phyloP scores from a whole-genome alignment of 2,329 filamentous ascomycete genomes.

The Aspergillus nomiae region DNA sequence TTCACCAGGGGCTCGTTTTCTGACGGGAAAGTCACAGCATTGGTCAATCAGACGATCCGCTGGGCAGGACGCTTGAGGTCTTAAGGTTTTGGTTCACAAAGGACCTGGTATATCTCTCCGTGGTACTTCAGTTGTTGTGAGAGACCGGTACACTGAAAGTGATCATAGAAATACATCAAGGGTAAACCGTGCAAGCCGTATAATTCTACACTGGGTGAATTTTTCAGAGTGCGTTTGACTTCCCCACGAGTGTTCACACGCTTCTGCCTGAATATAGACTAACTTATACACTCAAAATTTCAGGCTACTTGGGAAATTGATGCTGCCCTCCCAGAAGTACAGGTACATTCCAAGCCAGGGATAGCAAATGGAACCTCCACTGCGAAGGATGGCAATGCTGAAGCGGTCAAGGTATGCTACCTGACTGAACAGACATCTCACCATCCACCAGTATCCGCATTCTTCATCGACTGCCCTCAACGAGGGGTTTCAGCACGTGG shows the following conservation, averaged over 20 bases:
- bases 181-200: slow-evolving; percentile 99
- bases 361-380: slow-evolving; percentile 38
- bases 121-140: neutral
- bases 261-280: neutral
- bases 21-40: slow-evolving; percentile 55
- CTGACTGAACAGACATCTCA: slow-evolving; percentile 98
- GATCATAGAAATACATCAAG: slow-evolving; percentile 86
- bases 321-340: slow-evolving; percentile 70
- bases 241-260: neutral
- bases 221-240: slow-evolving; percentile 74
- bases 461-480: slow-evolving; percentile 88
- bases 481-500: slow-evolving; percentile 85
- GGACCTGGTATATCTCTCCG: slow-evolving; percentile 64
- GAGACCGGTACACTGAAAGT: slow-evolving; percentile 15
- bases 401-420: slow-evolving; percentile 79
- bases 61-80: slow-evolving; percentile 93
- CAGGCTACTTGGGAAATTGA: slow-evolving; percentile 95
- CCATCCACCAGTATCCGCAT: slow-evolving; percentile 95
- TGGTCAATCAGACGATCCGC: slow-evolving; percentile 85
- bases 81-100: slow-evolving; percentile 99
- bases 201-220: slow-evolving; percentile 95
- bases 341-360: slow-evolving; percentile 32
- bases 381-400: slow-evolving; percentile 37
- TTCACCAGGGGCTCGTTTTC: slow-evolving; percentile 27
- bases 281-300: slow-evolving; percentile 3